A percentile compares a stretch with the other conserved stretches of the same genome.
Conservation (phyloP, 2,329 filamentous ascomycete genomes). For the Pseudogymnoascus sp. region DNA sequence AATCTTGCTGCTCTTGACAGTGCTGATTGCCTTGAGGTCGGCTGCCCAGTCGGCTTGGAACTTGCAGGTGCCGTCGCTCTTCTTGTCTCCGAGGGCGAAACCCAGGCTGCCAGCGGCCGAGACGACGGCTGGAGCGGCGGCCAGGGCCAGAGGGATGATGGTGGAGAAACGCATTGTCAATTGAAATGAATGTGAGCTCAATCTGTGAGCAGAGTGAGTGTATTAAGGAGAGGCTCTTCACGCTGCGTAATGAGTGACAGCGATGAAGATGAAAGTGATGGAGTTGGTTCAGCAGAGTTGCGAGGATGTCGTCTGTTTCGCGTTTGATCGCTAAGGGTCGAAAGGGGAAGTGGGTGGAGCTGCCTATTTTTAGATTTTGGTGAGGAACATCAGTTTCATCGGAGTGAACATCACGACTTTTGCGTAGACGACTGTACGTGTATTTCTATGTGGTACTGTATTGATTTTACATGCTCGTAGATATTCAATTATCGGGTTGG, state of each 20-base stretch:
- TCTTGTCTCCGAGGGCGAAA: constrained; percentile 60
- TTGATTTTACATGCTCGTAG: neutral
- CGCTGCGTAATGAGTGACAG: constrained; percentile 7
- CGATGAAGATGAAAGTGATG: neutral
- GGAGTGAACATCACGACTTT: neutral
- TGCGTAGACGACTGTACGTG: too few relatives aligned
- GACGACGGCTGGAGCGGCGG: constrained; percentile 39
- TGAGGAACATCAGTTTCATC: neutral
- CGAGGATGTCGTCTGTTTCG: constrained; percentile 3
- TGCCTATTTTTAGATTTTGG: constrained; percentile 5
- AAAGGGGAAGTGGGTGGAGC: constrained; percentile 6
- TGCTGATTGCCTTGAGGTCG: constrained; percentile 55
- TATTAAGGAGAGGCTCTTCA: constrained; percentile 1
- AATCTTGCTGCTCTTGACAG: constrained; percentile 40
- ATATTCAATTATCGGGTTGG: neutral
- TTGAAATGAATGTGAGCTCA: constrained; percentile 4
- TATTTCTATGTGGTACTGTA: neutral
- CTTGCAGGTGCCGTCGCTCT: constrained; percentile 55
- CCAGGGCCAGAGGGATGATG: constrained; percentile 21
- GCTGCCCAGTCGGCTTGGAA: constrained; percentile 50
- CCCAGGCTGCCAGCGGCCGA: constrained; percentile 50
- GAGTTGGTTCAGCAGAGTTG: neutral
- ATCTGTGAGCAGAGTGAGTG: neutral
- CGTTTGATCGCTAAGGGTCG: constrained; percentile 6
- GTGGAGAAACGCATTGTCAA: constrained; percentile 14